phyloP scores from a whole-genome alignment of 2,329 filamentous ascomycete genomes.

The Lasiodiplodia citricola region DNA sequence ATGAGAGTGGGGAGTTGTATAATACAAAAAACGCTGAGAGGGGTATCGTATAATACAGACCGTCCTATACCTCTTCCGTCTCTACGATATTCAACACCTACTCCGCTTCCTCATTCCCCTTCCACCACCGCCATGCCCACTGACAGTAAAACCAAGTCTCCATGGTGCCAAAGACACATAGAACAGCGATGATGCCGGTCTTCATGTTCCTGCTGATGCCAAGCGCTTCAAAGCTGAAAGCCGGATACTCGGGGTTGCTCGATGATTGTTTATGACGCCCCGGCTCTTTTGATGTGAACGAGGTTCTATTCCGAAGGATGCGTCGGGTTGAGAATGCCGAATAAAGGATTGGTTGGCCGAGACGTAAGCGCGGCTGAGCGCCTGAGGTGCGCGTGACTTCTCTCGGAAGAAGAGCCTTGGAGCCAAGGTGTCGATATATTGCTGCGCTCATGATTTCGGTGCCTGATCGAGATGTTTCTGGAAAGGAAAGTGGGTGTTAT shows the following conservation, averaged over 20 bases:
- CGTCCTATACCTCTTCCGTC: background rate
- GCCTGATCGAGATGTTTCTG: background rate
- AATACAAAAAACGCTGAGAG: background rate
- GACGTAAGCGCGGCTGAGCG: background rate
- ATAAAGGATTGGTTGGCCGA: background rate
- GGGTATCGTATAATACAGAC: background rate
- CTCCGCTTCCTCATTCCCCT: background rate
- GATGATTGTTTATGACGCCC: background rate
- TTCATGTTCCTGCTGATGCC: conserved; percentile 8
- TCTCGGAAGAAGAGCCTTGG: background rate
- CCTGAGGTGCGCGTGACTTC: background rate
- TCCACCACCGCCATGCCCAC: conserved; percentile 6
- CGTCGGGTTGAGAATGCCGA: background rate
- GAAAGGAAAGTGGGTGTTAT: background rate
- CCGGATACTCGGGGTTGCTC: background rate
- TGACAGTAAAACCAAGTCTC: conserved; percentile 2
- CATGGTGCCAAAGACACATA: background rate
- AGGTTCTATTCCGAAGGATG: background rate
- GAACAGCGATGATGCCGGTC: background rate
- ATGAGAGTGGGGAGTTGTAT: background rate
- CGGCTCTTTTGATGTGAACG: background rate
- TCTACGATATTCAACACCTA: background rate
- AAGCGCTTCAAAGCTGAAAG: conserved; percentile 6
- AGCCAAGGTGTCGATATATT: background rate
- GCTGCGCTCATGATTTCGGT: background rate